Evolutionary conservation across 495 filamentous ascomycete species (phyloP).

Genomic region (Xylaria curta): DNA sequence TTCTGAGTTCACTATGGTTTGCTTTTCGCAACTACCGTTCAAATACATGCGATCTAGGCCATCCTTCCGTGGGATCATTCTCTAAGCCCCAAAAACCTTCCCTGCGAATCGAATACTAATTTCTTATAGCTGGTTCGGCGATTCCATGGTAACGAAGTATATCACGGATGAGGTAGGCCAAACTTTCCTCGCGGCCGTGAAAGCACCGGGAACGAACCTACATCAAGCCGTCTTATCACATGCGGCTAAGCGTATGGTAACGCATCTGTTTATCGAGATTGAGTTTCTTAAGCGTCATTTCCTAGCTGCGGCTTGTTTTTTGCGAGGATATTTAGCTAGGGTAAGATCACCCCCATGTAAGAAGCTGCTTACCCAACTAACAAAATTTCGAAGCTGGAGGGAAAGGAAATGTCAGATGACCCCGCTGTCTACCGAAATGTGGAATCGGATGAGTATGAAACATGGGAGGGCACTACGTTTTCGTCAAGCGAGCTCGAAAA

Average conservation of each 20-base stretch:
- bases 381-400: slow-evolving; percentile 27
- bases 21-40: not conserved
- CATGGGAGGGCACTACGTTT: slow-evolving; percentile 32
- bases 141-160: slow-evolving; percentile 43
- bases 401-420: slow-evolving; percentile 32
- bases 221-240: slow-evolving; percentile 32
- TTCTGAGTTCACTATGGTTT: not conserved
- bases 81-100: not conserved
- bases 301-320: slow-evolving; percentile 31
- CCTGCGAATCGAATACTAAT: not conserved
- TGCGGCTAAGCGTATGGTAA: slow-evolving; percentile 34
- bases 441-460: not conserved
- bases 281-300: slow-evolving; percentile 40
- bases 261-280: slow-evolving; percentile 35
- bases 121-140: slow-evolving; percentile 38
- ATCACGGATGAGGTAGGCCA: slow-evolving; percentile 32
- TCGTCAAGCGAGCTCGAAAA: slow-evolving; percentile 22
- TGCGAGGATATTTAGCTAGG: slow-evolving; percentile 37
- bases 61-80: not conserved
- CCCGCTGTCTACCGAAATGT: slow-evolving; percentile 20
- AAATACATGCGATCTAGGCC: not conserved
- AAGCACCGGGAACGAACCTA: slow-evolving; percentile 32
- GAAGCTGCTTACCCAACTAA: slow-evolving; percentile 22
- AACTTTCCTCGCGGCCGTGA: slow-evolving; percentile 29
- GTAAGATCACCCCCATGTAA: slow-evolving; percentile 19